Conservation (phyloP, 2,329 filamentous ascomycete species). For the Ophiostoma tasmaniense region DNA sequence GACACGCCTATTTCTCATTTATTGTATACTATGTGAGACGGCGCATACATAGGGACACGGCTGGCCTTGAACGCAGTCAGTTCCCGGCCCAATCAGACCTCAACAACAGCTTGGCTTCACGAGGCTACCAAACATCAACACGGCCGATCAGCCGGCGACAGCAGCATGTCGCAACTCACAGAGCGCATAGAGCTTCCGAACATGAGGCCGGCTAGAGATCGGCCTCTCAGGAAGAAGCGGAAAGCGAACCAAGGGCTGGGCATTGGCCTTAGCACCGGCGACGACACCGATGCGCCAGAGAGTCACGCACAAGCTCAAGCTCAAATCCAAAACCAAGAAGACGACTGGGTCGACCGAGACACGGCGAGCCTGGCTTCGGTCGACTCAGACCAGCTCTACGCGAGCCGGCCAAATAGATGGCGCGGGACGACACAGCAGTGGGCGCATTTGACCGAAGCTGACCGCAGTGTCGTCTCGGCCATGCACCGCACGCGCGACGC, state of each 20-base stretch:
- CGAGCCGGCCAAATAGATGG: constrained; percentile 62
- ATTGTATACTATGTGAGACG: neutral
- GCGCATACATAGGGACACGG: neutral
- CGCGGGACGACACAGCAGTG: constrained; percentile 60
- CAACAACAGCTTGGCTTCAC: neutral
- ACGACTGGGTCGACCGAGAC: constrained; percentile 34
- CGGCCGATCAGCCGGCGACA: neutral
- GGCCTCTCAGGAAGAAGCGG: neutral
- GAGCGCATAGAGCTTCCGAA: neutral
- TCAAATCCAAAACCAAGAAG: neutral
- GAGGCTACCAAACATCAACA: neutral
- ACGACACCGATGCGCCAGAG: neutral
- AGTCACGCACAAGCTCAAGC: neutral
- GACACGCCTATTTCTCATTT: neutral
- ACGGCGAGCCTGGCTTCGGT: constrained; percentile 40
- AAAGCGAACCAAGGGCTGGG: neutral
- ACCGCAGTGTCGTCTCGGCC: constrained; percentile 54
- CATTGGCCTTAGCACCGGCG: neutral
- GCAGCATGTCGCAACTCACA: neutral
- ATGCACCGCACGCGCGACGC: constrained; percentile 54
- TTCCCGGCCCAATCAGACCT: neutral
- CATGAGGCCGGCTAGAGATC: neutral
- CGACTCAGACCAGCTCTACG: constrained; percentile 38
- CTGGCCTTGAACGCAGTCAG: neutral
- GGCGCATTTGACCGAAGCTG: constrained; percentile 51